phyloP scores from a whole-genome alignment of 1,139 yeast genomes.

The Pichia sp. region DNA sequence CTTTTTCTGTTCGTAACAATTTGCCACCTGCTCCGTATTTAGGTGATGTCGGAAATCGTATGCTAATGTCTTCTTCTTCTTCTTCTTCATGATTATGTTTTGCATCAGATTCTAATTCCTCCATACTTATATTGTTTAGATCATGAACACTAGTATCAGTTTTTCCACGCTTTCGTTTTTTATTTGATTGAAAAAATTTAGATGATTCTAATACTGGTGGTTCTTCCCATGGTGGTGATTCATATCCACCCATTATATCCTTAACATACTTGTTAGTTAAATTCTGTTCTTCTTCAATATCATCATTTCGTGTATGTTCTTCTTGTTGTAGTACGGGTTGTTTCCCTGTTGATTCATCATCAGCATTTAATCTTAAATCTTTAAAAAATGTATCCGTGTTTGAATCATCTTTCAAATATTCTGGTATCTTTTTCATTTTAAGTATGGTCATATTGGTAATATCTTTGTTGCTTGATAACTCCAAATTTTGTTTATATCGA shows the following conservation, averaged over 20 bases:
- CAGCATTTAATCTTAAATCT: conserved; percentile 1
- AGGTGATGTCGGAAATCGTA: conserved; percentile 48
- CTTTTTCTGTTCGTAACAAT: conserved; percentile 21
- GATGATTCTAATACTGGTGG: conserved; percentile 30
- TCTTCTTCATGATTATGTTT: conserved; percentile 2
- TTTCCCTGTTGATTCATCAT: conserved; percentile 17
- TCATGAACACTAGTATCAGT: not conserved
- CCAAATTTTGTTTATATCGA: conserved; percentile 16
- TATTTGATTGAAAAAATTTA: conserved; percentile 8
- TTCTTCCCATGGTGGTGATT: conserved; percentile 26
- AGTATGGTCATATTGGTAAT: not conserved
- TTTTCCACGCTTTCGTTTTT: conserved; percentile 1
- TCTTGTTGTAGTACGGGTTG: not conserved
- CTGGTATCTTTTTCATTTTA: not conserved
- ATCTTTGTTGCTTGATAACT: not conserved
- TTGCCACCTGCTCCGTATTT: conserved; percentile 34
- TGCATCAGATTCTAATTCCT: not conserved
- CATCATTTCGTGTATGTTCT: not conserved
- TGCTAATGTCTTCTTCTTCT: conserved; percentile 29
- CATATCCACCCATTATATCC: conserved; percentile 17
- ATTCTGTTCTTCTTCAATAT: not conserved
- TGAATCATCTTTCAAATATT: not conserved
- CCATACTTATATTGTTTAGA: too few relatives aligned
- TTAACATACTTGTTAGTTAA: conserved; percentile 7
- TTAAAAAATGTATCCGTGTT: conserved; percentile 7